phyloP scores from a whole-genome alignment of 495 filamentous ascomycete species.

The Hyaloscypha finlandica region DNA sequence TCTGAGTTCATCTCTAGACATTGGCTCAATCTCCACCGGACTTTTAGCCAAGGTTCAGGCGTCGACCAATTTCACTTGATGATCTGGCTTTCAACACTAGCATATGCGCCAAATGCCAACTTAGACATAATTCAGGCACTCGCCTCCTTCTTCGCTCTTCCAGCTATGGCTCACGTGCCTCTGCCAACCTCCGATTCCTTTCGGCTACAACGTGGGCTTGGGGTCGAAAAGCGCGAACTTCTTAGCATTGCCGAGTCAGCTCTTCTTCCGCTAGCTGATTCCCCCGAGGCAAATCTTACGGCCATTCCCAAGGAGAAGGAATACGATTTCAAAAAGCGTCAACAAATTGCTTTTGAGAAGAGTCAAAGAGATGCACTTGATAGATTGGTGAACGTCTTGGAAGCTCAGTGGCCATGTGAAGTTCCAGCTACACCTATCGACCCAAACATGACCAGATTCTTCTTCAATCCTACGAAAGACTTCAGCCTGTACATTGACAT shows the following conservation, averaged over 20 bases:
- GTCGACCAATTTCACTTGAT: slow-evolving; percentile 42
- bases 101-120: slow-evolving; percentile 35
- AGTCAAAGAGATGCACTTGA: background rate
- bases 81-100: slow-evolving; percentile 48
- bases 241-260: background rate
- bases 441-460: background rate
- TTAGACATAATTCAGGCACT: slow-evolving; percentile 35
- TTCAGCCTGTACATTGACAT: background rate
- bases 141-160: slow-evolving; percentile 28
- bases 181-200: background rate
- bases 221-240: background rate
- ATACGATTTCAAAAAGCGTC: background rate
- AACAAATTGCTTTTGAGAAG: background rate
- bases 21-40: slow-evolving; percentile 42
- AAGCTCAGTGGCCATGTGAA: background rate
- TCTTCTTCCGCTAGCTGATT: background rate
- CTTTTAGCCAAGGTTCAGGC: slow-evolving; percentile 26
- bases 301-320: background rate
- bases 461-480: background rate
- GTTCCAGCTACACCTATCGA: background rate
- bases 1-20: slow-evolving; percentile 3
- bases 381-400: background rate
- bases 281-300: background rate
- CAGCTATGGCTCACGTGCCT: slow-evolving; percentile 37
- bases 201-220: background rate